phyloP scores from a whole-genome alignment of 768 basidiomycete species.

The Terana coerulea region DNA sequence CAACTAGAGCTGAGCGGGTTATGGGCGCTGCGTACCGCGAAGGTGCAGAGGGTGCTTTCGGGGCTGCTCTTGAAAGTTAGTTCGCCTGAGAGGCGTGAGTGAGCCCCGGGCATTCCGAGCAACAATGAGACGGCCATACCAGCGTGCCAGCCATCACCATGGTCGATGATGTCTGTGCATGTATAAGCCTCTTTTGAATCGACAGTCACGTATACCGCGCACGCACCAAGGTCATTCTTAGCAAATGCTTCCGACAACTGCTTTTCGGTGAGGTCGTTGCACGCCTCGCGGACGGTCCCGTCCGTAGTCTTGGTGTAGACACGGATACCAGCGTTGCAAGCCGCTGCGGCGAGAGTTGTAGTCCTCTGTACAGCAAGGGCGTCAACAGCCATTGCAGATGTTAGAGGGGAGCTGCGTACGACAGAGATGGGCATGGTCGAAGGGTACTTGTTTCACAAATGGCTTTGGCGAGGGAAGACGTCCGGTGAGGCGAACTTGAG shows the following conservation, averaged over 20 bases:
- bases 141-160: not conserved
- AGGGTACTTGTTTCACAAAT: too few relatives aligned
- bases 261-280: constrained; percentile 1
- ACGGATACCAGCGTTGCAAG: not conserved
- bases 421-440: too few relatives aligned
- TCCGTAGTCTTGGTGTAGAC: constrained; percentile 8
- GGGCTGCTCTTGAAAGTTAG: not conserved
- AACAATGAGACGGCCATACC: not conserved
- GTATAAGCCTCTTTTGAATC: not conserved
- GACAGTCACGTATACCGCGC: not conserved
- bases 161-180: not conserved
- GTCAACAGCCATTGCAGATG: too few relatives aligned
- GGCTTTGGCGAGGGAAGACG: too few relatives aligned
- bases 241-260: not conserved
- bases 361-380: too few relatives aligned
- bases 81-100: not conserved
- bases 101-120: not conserved
- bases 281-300: constrained; percentile 1
- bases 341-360: constrained; percentile 3
- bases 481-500: too few relatives aligned
- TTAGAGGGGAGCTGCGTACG: too few relatives aligned
- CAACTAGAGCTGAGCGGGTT: too few relatives aligned
- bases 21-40: not conserved
- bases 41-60: constrained; percentile 6
- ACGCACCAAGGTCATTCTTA: not conserved